A percentile compares a stretch with the other conserved stretches of the same genome.
Conservation (phyloP, 192 early-diverging fungal genomes). For the Glomus cerebriforme region DNA sequence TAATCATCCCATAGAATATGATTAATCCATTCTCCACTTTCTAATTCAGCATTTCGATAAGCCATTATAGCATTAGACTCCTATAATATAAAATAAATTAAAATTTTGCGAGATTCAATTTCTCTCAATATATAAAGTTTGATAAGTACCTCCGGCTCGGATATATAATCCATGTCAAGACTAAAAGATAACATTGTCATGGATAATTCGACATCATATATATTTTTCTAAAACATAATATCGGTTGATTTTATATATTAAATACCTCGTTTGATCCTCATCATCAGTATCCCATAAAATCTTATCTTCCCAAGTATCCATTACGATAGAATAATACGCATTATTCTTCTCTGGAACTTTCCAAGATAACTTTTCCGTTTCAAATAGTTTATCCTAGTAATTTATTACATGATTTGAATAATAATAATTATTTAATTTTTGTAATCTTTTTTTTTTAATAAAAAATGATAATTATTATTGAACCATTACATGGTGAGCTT, state of each 20-base stretch:
- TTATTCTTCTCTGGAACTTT: constrained; percentile 41
- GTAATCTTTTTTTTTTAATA: neutral
- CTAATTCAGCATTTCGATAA: constrained; percentile 43
- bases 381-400: constrained; percentile 16
- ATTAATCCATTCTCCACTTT: constrained; percentile 70
- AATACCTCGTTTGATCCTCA: constrained; percentile 6
- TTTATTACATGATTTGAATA: neutral
- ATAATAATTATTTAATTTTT: neutral
- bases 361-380: constrained; percentile 36
- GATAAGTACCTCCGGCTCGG: neutral
- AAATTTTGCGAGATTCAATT: too few species aligned
- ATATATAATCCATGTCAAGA: neutral
- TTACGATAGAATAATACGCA: constrained; percentile 67
- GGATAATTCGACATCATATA: neutral
- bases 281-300: constrained; percentile 76
- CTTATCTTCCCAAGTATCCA: constrained; percentile 83
- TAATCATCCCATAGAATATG: constrained; percentile 82
- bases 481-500: neutral
- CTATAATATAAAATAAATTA: neutral
- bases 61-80: neutral
- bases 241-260: neutral
- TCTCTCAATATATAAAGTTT: neutral
- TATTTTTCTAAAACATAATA: neutral
- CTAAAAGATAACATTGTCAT: neutral
- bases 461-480: neutral